Evolutionary conservation across 768 basidiomycete species (phyloP).

Genomic region (Baorangia bicolor): DNA sequence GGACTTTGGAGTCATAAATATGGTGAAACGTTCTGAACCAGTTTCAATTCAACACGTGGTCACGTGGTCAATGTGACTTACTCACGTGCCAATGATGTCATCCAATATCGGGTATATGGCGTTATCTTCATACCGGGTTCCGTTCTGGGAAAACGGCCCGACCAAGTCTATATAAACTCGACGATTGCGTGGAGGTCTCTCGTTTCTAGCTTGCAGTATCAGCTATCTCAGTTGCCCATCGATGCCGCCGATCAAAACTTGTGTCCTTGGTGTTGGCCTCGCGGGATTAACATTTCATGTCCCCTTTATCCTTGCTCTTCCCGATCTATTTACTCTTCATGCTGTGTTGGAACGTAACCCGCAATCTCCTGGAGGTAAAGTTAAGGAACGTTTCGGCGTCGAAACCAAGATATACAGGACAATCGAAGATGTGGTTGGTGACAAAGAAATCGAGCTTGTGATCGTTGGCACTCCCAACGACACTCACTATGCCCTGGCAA

Average conservation of each 20-base stretch:
- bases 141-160: background rate
- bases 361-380: slow-evolving; percentile 55
- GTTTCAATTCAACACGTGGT: slow-evolving; percentile 10
- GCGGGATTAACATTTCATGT: slow-evolving; percentile 77
- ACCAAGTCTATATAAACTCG: background rate
- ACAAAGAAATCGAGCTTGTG: slow-evolving; percentile 64
- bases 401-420: slow-evolving; percentile 55
- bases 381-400: slow-evolving; percentile 64
- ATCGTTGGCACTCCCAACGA: slow-evolving; percentile 70
- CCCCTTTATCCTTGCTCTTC: slow-evolving; percentile 73
- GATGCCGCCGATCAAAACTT: slow-evolving; percentile 57
- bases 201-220: background rate
- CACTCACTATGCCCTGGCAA: slow-evolving; percentile 69
- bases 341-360: slow-evolving; percentile 79
- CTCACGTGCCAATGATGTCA: too few species aligned
- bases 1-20: too few species aligned
- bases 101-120: too few species aligned
- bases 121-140: too few species aligned
- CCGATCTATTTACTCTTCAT: slow-evolving; percentile 65
- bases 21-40: background rate
- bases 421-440: slow-evolving; percentile 58
- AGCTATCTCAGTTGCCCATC: background rate
- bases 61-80: slow-evolving; percentile 23
- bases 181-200: background rate
- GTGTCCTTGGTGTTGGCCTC: slow-evolving; percentile 76